These are phyloP conservation scores for Cutaneotrichosporon arboriforme DNA, from an alignment of 1,284 basidiomycete genomes.

Conservation along the genomic window DNA sequence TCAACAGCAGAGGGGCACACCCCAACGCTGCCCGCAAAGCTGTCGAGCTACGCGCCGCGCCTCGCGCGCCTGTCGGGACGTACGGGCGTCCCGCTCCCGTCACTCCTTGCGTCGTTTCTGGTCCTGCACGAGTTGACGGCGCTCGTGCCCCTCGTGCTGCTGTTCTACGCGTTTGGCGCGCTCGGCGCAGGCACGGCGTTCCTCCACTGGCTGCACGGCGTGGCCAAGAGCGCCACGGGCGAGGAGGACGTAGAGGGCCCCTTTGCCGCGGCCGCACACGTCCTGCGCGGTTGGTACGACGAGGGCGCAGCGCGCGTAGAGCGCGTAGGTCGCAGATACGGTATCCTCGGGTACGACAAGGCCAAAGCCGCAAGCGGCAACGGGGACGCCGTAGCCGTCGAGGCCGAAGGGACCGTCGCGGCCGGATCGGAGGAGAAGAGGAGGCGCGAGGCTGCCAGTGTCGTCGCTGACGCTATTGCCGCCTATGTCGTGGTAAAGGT, in stretches of 20 bases:
- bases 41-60: constrained; percentile 28
- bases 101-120: constrained; percentile 71
- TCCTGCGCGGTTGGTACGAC: constrained; percentile 58
- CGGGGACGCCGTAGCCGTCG: constrained; percentile 13
- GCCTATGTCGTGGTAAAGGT: constrained; percentile 84
- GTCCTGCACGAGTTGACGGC: constrained; percentile 85
- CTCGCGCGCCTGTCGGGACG: constrained; percentile 28
- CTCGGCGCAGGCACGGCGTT: constrained; percentile 67
- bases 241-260: constrained; percentile 7
- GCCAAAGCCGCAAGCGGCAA: too few relatives aligned
- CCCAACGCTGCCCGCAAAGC: not conserved
- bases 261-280: constrained; percentile 44
- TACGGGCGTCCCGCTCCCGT: constrained; percentile 58
- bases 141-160: constrained; percentile 64
- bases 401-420: not conserved
- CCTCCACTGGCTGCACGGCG: constrained; percentile 48
- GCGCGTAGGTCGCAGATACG: constrained; percentile 69
- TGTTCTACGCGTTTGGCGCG: constrained; percentile 67
- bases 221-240: constrained; percentile 1
- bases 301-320: constrained; percentile 69
- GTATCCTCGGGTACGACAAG: constrained; percentile 72
- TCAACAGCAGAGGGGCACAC: not conserved
- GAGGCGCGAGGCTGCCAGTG: constrained; percentile 27
- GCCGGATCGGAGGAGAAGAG: constrained; percentile 1
- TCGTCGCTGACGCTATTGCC: constrained; percentile 56